These are phyloP conservation scores for Vigna mungo DNA, from an alignment of 306 rosid species.

Conservation along the genomic window DNA sequence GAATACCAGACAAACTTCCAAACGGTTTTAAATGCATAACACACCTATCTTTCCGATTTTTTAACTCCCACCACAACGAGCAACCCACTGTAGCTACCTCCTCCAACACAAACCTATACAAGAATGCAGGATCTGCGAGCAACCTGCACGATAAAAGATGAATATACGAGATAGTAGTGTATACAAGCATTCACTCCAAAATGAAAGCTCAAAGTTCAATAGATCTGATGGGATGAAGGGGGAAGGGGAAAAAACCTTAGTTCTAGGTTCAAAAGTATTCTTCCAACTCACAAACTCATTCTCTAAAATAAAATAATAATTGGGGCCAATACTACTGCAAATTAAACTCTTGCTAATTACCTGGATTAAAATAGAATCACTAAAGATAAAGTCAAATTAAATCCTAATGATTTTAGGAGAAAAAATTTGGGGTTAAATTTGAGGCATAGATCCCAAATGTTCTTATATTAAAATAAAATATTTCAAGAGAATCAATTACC, in stretches of 20 bases:
- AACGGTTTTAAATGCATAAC: slow-evolving; percentile 32
- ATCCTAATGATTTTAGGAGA: slow-evolving; percentile 28
- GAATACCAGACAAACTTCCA: slow-evolving; percentile 36
- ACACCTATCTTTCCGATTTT: slow-evolving; percentile 89
- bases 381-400: slow-evolving; percentile 1
- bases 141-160: slow-evolving; percentile 67
- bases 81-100: slow-evolving; percentile 83
- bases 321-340: not conserved
- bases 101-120: slow-evolving; percentile 84
- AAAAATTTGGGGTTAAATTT: not conserved
- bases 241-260: not conserved
- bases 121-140: slow-evolving; percentile 96
- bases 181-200: not conserved
- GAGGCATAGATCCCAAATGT: slow-evolving; percentile 5
- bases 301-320: not conserved
- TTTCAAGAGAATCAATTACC: slow-evolving; percentile 55
- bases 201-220: slow-evolving; percentile 23
- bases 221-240: not conserved
- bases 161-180: slow-evolving; percentile 17
- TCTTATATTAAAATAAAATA: slow-evolving; percentile 26
- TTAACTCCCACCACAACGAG: slow-evolving; percentile 93
- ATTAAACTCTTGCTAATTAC: not conserved
- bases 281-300: not conserved
- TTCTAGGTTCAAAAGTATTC: slow-evolving; percentile 7
- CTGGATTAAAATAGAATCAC: not conserved